Base-by-base conservation (phyloP, 2,329 filamentous ascomycete species). In the Sordariomycetes sp. region DNA sequence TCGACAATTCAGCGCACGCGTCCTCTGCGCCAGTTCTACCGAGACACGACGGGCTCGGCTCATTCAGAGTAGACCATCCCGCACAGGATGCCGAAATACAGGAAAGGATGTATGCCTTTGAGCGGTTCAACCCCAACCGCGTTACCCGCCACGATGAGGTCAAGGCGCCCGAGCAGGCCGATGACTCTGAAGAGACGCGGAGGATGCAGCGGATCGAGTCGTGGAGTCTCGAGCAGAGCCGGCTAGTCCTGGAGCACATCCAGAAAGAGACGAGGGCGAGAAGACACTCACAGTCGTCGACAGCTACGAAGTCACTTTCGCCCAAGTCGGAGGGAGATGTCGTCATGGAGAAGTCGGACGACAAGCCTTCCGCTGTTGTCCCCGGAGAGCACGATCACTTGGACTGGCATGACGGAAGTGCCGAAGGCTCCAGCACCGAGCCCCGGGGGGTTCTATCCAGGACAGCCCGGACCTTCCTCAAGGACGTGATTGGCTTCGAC, bases 141-240 rank as follows among this genome's bases (percentile, higher is more conserved):
- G 75, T 86, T 52, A 79, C 76, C 64, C 76, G 77, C 61, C 73
- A 76, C 52, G 72, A 76, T 12, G 81, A 83, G 62, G 80, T 77
- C 62, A 68, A 81, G 14, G 80, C 82, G 12, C 75, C 74, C 0
- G 74, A 78, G 56, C 65, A 77, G 20, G 78, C 81, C 61, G 63
- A 79, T 52, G 79, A 83, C 59, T 76, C 78, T 43, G 79, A 82
- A 50, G 73, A 76, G 40, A 72, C 78, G 32, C 80, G 85, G 48
- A 86, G 88, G 67, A 88, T 86, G 68, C 83, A 86, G 64, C 82
- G 93, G 60, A 96, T 99, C 67, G 93, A 97, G 71, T 82, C 83
- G 56, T 99, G 94, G 94, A 83, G 92, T 59, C 73, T 95, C 67
- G 93, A 97, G 67, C 92, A 99, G 69, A 96, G 91, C 70, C 83